These are phyloP conservation scores for Paxillus ammoniavirescens DNA, from an alignment of 768 basidiomycete species.

Conservation along the genomic window DNA sequence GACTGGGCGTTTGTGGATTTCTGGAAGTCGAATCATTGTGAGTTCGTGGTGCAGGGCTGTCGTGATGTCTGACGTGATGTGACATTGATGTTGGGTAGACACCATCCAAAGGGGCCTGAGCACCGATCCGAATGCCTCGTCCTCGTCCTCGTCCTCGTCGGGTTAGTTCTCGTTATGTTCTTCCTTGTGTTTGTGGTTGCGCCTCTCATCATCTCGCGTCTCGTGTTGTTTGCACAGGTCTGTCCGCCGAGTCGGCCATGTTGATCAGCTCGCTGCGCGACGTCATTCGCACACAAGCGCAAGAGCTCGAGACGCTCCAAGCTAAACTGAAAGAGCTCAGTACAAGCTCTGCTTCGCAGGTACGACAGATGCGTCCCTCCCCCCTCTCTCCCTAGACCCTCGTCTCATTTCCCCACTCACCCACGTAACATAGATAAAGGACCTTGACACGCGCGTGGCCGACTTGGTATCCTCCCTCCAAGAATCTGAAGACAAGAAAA, in stretches of 20 bases:
- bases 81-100: conserved; percentile 41
- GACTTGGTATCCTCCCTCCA: conserved; percentile 47
- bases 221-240: conserved; percentile 37
- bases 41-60: conserved; percentile 26
- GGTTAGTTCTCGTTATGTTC: conserved; percentile 37
- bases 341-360: conserved; percentile 39
- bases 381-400: neutral
- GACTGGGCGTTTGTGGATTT: conserved; percentile 99
- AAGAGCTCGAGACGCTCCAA: conserved; percentile 72
- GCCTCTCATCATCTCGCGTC: neutral
- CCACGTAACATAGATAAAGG: conserved; percentile 35
- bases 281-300: conserved; percentile 77
- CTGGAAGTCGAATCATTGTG: conserved; percentile 97
- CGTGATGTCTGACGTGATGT: neutral
- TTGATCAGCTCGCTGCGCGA: conserved; percentile 83
- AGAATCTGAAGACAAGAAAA: conserved; percentile 60
- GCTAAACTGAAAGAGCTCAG: conserved; percentile 48
- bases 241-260: conserved; percentile 74
- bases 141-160: conserved; percentile 51
- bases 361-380: conserved; percentile 15
- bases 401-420: neutral
- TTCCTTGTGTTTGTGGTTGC: neutral
- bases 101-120: conserved; percentile 73
- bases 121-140: conserved; percentile 63
- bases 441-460: conserved; percentile 46